These are phyloP conservation scores for Verticillium longisporum DNA, from an alignment of 2,329 filamentous ascomycete genomes.

Conservation along the genomic window DNA sequence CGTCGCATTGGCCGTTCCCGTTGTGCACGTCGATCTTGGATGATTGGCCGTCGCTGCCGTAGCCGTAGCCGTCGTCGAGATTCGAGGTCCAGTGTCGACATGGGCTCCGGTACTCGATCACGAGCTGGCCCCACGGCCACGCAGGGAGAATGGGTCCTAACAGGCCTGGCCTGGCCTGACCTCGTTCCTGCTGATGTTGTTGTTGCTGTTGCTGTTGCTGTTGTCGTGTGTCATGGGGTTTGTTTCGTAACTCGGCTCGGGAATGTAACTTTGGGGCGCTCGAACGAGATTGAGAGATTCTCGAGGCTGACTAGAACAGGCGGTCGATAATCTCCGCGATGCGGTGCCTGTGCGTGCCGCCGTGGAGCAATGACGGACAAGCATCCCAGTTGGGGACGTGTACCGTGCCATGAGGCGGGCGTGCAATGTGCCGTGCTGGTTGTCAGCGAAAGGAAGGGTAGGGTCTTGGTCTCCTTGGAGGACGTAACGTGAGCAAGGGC, in stretches of 20 bases:
- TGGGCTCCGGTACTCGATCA: neutral
- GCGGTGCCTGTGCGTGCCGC: neutral
- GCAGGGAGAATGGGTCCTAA: neutral
- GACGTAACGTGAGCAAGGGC: neutral
- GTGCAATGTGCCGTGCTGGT: neutral
- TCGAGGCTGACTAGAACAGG: neutral
- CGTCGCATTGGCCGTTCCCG: conserved; percentile 2
- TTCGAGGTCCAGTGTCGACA: neutral
- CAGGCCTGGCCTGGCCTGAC: neutral
- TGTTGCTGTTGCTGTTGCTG: neutral
- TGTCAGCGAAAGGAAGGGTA: neutral
- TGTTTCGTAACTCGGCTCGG: neutral
- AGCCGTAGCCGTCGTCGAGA: neutral
- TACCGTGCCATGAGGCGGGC: neutral
- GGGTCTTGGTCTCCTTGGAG: neutral
- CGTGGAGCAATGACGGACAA: neutral
- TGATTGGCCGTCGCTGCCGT: neutral
- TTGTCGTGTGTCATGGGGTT: neutral
- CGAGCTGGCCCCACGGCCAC: neutral
- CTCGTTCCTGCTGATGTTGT: too few species aligned
- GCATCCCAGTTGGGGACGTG: neutral
- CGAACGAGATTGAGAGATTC: neutral
- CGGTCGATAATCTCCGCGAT: neutral
- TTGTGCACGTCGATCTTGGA: neutral
- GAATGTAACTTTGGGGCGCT: neutral